phyloP scores from a whole-genome alignment of 345 rosid species.

The Mangifera indica region DNA sequence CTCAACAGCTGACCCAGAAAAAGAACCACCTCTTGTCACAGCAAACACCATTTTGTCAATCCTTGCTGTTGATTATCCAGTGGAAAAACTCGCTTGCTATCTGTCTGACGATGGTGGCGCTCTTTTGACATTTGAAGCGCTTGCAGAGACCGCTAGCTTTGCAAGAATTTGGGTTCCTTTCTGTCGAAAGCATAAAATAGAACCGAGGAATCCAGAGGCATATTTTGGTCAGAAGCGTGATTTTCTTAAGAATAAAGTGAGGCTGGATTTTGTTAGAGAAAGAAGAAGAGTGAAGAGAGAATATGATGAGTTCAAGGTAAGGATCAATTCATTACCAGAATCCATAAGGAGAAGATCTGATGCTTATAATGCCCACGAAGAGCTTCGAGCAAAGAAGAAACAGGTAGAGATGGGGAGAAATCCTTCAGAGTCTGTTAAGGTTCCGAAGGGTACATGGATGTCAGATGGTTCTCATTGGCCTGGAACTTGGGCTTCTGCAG shows the following conservation, averaged over 20 bases:
- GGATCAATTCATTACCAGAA: slow-evolving; percentile 68
- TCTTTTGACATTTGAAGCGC: slow-evolving; percentile 69
- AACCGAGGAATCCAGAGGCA: slow-evolving; percentile 75
- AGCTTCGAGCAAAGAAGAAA: slow-evolving; percentile 64
- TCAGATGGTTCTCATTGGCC: slow-evolving; percentile 89
- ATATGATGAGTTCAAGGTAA: slow-evolving; percentile 79
- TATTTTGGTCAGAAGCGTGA: slow-evolving; percentile 74
- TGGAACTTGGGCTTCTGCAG: slow-evolving; percentile 77
- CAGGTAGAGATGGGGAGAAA: slow-evolving; percentile 58
- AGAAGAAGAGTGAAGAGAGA: slow-evolving; percentile 82
- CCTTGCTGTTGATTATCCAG: slow-evolving; percentile 75
- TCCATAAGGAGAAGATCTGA: slow-evolving; percentile 73
- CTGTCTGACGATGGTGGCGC: slow-evolving; percentile 79
- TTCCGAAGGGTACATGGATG: slow-evolving; percentile 80
- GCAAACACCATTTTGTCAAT: slow-evolving; percentile 75
- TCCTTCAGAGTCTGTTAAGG: slow-evolving; percentile 38
- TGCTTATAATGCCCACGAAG: slow-evolving; percentile 76
- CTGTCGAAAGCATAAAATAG: slow-evolving; percentile 66
- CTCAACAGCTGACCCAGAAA: slow-evolving; percentile 81
- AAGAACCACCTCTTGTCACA: slow-evolving; percentile 80
- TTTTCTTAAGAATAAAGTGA: slow-evolving; percentile 71
- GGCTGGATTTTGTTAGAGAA: slow-evolving; percentile 71
- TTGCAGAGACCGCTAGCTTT: slow-evolving; percentile 78
- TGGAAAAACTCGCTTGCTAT: slow-evolving; percentile 76
- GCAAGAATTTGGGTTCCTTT: slow-evolving; percentile 79